Percentiles rank a stretch among this genome's conserved stretches.
These are phyloP conservation scores for Thalassiosira hispida DNA, from an alignment of 352 stramenopile species.

Conservation along the genomic window DNA sequence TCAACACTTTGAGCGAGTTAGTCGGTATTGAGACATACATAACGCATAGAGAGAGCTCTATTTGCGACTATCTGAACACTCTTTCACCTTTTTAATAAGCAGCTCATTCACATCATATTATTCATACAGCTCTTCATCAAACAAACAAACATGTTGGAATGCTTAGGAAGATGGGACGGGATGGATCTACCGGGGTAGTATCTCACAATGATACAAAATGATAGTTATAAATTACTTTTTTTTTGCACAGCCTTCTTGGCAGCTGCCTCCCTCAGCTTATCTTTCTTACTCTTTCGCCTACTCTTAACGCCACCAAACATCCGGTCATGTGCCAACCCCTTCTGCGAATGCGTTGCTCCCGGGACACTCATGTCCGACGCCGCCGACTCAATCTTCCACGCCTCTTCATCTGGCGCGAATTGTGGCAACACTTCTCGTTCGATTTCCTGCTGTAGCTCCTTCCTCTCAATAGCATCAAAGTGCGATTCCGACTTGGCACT, in stretches of 20 bases:
- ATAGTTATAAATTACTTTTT: no score
- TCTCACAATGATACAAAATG: no score
- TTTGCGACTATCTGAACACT: no score
- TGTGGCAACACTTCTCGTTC: constrained; percentile 63
- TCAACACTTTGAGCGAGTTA: no score
- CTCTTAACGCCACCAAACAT: constrained; percentile 81
- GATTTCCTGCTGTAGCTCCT: constrained; percentile 55
- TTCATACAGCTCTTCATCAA: no score
- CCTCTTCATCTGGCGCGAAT: constrained; percentile 67
- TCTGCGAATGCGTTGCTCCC: constrained; percentile 59
- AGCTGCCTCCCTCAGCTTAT: constrained; percentile 70
- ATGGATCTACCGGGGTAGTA: no score
- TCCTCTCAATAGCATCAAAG: constrained; percentile 74
- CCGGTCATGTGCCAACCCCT: constrained; percentile 68
- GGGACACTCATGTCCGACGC: constrained; percentile 40
- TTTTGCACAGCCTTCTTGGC: constrained; percentile 4
- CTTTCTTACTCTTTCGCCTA: constrained; percentile 75
- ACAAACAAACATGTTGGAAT: no score
- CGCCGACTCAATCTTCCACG: constrained; percentile 53
- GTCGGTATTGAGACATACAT: no score
- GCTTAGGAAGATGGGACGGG: no score
- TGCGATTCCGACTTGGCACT: constrained; percentile 68
- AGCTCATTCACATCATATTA: no score
- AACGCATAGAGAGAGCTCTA: no score
- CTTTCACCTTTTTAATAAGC: no score